phyloP scores from a whole-genome alignment of 2,329 filamentous ascomycete species.

The Stagonosporopsis rhizophila region DNA sequence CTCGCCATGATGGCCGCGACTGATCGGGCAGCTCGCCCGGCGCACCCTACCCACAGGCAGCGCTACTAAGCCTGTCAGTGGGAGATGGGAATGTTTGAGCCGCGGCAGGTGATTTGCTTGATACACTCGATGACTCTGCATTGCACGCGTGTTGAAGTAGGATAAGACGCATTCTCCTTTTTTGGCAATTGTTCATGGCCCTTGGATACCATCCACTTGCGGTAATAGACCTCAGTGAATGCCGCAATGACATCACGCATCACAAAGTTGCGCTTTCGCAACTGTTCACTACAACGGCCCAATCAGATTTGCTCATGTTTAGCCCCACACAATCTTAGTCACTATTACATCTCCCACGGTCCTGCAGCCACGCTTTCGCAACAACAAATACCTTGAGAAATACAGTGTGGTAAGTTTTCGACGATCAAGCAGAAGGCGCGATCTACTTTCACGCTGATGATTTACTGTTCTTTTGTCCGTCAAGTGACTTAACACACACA shows the following conservation, averaged over 20 bases:
- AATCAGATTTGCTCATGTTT: constrained; percentile 5
- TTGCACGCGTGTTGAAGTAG: constrained; percentile 4
- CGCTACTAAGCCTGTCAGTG: constrained; percentile 24
- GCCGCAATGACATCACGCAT: constrained; percentile 10
- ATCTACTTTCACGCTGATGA: not conserved
- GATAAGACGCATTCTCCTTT: not conserved
- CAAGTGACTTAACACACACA: not conserved
- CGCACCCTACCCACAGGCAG: constrained; percentile 27
- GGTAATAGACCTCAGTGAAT: not conserved
- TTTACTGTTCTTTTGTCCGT: not conserved
- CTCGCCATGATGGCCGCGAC: constrained; percentile 46
- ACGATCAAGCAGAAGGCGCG: not conserved
- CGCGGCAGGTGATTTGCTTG: not conserved
- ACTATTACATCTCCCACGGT: constrained; percentile 14
- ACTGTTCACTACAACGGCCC: not conserved
- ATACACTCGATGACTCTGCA: not conserved
- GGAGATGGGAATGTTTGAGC: not conserved
- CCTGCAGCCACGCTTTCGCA: not conserved
- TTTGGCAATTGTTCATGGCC: not conserved
- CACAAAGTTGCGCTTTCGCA: not conserved
- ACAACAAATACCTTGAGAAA: not conserved
- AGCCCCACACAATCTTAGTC: constrained; percentile 16
- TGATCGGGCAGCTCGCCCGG: constrained; percentile 17
- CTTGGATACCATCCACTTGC: constrained; percentile 2
- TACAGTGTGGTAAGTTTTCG: not conserved